Conservation (phyloP, 1,284 basidiomycete genomes). For the Ustilago cynodontis region DNA sequence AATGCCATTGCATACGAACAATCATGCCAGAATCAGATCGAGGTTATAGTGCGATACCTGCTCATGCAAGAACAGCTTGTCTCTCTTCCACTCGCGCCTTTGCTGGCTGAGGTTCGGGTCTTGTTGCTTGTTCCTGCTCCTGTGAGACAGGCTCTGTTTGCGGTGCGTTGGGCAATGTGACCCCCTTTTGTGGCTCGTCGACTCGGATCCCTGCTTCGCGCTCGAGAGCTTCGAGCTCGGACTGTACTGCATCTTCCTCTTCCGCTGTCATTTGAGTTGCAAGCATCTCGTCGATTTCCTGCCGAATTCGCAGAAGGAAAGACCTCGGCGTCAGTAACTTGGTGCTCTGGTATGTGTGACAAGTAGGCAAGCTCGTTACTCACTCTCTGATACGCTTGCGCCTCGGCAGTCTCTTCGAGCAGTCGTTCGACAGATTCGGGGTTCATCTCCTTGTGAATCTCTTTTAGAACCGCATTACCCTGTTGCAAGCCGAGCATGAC, state of each 20-base stretch:
- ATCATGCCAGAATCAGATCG: neutral
- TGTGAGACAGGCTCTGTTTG: conserved; percentile 38
- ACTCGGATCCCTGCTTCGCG: conserved; percentile 35
- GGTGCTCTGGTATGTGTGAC: neutral
- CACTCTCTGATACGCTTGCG: conserved; percentile 87
- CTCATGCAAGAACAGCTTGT: conserved; percentile 33
- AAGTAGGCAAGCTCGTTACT: conserved; percentile 51
- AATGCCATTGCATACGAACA: neutral
- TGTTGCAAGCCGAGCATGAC: conserved; percentile 92
- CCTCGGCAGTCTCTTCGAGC: conserved; percentile 91
- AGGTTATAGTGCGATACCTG: neutral
- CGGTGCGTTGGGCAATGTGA: conserved; percentile 40
- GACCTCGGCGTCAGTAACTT: neutral
- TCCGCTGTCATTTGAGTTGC: conserved; percentile 84
- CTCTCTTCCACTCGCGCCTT: conserved; percentile 25
- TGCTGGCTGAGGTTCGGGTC: conserved; percentile 15
- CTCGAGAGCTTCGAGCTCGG: conserved; percentile 73
- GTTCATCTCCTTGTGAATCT: conserved; percentile 93
- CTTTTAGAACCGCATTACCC: conserved; percentile 90
- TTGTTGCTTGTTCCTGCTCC: conserved; percentile 13
- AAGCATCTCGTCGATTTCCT: conserved; percentile 93
- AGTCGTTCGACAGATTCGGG: conserved; percentile 92
- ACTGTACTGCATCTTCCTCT: conserved; percentile 92
- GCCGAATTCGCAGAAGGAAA: conserved; percentile 5
- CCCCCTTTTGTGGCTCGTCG: conserved; percentile 21